A percentile compares a stretch with the other conserved stretches of the same genome.
Evolutionary conservation across 768 basidiomycete genomes (phyloP).

Genomic region (Tylopilus sp.): DNA sequence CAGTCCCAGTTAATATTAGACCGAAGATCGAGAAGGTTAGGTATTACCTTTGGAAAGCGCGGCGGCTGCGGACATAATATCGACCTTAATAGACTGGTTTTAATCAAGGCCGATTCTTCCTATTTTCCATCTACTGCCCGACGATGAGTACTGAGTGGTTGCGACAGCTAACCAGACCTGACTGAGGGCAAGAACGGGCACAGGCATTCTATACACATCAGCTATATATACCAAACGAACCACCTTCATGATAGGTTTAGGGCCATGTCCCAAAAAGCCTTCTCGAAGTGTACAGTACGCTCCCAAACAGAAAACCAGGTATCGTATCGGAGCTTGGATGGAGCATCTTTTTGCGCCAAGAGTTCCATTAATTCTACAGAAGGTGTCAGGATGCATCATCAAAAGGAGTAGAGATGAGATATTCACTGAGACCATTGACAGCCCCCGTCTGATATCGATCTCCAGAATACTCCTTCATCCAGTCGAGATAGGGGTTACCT

Average conservation of each 20-base stretch:
- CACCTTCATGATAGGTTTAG: background rate
- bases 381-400: background rate
- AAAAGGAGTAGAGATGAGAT: background rate
- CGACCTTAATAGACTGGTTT: no score
- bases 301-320: constrained; percentile 7
- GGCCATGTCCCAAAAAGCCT: constrained; percentile 7
- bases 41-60: no score
- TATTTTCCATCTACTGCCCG: no score
- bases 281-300: constrained; percentile 1
- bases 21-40: no score
- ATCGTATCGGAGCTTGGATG: background rate
- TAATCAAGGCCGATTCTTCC: no score
- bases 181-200: no score
- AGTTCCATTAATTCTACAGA: background rate
- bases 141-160: no score
- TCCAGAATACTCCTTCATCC: background rate
- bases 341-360: background rate
- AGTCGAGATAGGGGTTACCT: constrained; percentile 1
- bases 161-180: no score
- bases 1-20: no score
- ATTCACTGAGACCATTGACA: background rate
- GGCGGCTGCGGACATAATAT: no score
- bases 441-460: background rate
- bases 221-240: background rate
- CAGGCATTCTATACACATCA: background rate